A percentile compares a stretch with the other conserved stretches of the same genome.
phyloP scores from a whole-genome alignment of 768 basidiomycete species.

The Pleurotus tuber-regium region DNA sequence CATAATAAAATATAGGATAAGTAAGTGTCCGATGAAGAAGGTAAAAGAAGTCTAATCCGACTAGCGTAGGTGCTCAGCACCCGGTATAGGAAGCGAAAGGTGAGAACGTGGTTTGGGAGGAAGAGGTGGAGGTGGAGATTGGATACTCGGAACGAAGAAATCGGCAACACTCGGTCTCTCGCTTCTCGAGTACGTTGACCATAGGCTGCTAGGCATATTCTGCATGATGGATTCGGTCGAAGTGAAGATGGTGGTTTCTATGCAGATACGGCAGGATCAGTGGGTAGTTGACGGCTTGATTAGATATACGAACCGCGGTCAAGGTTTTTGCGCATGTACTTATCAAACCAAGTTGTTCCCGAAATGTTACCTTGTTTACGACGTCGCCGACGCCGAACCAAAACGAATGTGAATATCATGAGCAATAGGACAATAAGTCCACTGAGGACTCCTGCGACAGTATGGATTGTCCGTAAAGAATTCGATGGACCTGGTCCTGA shows the following conservation, averaged over 20 bases:
- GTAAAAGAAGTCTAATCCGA: conserved; percentile 4
- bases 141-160: conserved; percentile 13
- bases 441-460: conserved; percentile 27
- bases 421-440: conserved; percentile 10
- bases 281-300: background rate
- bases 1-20: background rate
- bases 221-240: conserved; percentile 33
- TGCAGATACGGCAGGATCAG: background rate
- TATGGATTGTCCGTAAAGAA: conserved; percentile 16
- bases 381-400: conserved; percentile 15
- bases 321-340: background rate
- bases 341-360: conserved; percentile 5
- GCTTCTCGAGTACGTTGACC: conserved; percentile 25
- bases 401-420: conserved; percentile 6
- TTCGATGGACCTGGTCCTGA: background rate
- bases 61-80: background rate
- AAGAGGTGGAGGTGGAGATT: conserved; percentile 20
- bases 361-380: background rate
- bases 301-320: background rate
- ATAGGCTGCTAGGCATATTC: conserved; percentile 23
- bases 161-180: conserved; percentile 17
- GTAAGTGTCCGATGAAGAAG: background rate
- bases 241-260: conserved; percentile 28
- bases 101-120: conserved; percentile 20
- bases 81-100: background rate